Evolutionary conservation across 257 asterid genomes (phyloP).

Genomic region (Nicotiana attenuata): DNA sequence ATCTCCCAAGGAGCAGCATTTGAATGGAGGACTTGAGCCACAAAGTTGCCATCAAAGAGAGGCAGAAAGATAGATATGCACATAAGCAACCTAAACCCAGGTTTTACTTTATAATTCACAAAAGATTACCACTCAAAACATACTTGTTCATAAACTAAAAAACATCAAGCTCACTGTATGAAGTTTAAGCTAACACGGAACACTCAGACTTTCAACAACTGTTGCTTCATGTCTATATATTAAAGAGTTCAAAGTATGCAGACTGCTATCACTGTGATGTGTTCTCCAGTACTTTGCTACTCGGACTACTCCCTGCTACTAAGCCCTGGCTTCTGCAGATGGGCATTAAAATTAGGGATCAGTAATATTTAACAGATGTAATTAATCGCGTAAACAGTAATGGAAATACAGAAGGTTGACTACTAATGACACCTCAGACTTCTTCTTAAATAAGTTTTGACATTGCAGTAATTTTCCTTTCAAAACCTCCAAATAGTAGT

Average conservation of each 20-base stretch:
- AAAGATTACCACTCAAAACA: background rate
- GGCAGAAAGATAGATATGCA: background rate
- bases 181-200: slow-evolving; percentile 5
- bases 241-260: slow-evolving; percentile 9
- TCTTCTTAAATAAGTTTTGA: background rate
- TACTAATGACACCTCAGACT: background rate
- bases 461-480: background rate
- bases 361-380: background rate
- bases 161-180: slow-evolving; percentile 3
- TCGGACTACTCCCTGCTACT: background rate
- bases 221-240: slow-evolving; percentile 6
- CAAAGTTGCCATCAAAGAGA: background rate
- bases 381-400: background rate
- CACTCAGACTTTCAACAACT: background rate
- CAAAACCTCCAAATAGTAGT: background rate
- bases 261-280: background rate
- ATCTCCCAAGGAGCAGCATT: background rate
- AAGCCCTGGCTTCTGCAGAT: background rate
- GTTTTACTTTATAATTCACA: slow-evolving; percentile 1
- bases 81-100: slow-evolving; percentile 1
- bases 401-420: background rate
- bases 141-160: slow-evolving; percentile 3
- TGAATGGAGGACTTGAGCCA: background rate
- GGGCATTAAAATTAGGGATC: background rate
- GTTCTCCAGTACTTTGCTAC: background rate